Evolutionary conservation across 257 asterid species (phyloP).

Genomic region (Solanum rostratum): DNA sequence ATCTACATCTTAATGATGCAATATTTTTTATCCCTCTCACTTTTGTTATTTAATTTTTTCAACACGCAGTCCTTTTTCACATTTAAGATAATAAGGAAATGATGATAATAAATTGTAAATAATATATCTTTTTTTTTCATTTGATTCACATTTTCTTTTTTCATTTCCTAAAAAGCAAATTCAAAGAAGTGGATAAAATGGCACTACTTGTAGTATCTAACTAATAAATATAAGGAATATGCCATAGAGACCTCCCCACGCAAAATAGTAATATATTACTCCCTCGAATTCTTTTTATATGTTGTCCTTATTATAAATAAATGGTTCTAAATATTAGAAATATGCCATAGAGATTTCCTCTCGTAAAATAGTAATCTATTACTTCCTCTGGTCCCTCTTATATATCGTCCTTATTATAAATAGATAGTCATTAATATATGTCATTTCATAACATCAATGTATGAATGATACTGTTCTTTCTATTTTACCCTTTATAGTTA

Average conservation of each 20-base stretch:
- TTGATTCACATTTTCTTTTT: neutral
- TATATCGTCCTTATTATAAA: too few relatives aligned
- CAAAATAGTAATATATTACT: neutral
- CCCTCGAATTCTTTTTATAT: too few relatives aligned
- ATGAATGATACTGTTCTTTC: too few relatives aligned
- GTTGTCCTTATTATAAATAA: too few relatives aligned
- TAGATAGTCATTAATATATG: too few relatives aligned
- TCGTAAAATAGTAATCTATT: too few relatives aligned
- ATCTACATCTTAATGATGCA: neutral
- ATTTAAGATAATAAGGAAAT: neutral
- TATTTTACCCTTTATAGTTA: too few relatives aligned
- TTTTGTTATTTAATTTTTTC: neutral
- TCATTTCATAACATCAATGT: too few relatives aligned
- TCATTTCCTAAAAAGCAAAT: neutral
- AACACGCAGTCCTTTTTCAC: neutral
- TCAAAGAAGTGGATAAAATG: neutral
- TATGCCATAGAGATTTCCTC: too few relatives aligned
- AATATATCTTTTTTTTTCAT: neutral
- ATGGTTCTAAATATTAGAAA: too few relatives aligned
- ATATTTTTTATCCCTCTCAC: neutral
- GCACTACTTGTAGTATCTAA: neutral
- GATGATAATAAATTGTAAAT: neutral
- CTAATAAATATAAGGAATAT: neutral
- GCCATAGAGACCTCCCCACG: neutral
- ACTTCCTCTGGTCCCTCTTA: too few relatives aligned